These are phyloP conservation scores for Sicyos edulis DNA, from an alignment of 306 rosid genomes.

Conservation along the genomic window DNA sequence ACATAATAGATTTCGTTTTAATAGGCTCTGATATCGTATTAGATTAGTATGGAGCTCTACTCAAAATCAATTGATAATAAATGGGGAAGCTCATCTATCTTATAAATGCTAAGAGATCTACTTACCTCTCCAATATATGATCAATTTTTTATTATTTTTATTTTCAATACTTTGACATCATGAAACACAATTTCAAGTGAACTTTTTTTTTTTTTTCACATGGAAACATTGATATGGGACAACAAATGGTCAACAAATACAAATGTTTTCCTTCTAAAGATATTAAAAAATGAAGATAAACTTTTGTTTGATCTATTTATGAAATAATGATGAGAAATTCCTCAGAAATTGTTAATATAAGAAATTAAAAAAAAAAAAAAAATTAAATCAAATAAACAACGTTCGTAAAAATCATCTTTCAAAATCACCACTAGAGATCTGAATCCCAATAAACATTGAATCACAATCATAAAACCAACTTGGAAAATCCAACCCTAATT, in stretches of 20 bases:
- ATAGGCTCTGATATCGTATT: too few species aligned
- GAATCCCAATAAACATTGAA: neutral
- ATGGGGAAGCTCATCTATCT: too few species aligned
- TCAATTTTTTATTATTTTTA: neutral
- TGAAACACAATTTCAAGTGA: neutral
- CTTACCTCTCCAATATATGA: too few species aligned
- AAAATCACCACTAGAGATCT: neutral
- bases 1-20: too few species aligned
- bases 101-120: too few species aligned
- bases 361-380: neutral
- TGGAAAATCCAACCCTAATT: neutral
- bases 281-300: neutral
- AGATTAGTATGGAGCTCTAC: too few species aligned
- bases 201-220: neutral
- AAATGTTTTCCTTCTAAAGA: neutral
- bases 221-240: neutral
- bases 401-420: neutral
- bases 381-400: neutral
- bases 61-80: too few species aligned
- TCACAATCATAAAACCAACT: neutral
- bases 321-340: constrained; percentile 2
- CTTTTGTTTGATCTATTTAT: neutral
- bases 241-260: neutral
- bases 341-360: neutral
- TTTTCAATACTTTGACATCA: neutral